These are phyloP conservation scores for Lecanosticta acicola DNA, from an alignment of 2,329 filamentous ascomycete species.

Conservation along the genomic window DNA sequence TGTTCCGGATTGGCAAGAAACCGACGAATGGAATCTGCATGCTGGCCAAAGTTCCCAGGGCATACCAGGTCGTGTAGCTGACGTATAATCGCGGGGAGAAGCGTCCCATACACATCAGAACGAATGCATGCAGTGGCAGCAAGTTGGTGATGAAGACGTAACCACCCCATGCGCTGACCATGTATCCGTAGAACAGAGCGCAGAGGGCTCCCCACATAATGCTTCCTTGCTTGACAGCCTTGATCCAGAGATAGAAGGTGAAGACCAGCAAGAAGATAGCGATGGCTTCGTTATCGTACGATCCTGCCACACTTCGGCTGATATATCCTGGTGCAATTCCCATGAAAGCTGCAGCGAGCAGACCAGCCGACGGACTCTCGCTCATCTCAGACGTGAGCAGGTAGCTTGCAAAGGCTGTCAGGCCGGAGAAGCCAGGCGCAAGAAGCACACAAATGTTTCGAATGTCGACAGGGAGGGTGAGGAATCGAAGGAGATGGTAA, in stretches of 20 bases:
- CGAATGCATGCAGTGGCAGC: constrained; percentile 87
- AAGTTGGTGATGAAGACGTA: constrained; percentile 99
- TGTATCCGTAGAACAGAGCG: constrained; percentile 97
- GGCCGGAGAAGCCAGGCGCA: constrained; percentile 85
- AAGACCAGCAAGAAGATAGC: constrained; percentile 98
- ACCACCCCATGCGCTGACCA: constrained; percentile 99
- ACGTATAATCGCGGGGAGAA: constrained; percentile 94
- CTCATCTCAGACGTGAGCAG: constrained; percentile 97
- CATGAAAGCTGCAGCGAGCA: constrained; percentile 93
- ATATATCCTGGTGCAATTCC: constrained; percentile 97
- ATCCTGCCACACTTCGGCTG: constrained; percentile 92
- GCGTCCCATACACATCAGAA: constrained; percentile 91
- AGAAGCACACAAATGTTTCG: constrained; percentile 97
- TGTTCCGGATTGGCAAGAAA: constrained; percentile 91
- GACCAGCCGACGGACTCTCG: constrained; percentile 85
- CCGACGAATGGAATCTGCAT: constrained; percentile 99
- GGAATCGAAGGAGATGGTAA: constrained; percentile 83
- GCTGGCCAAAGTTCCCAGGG: constrained; percentile 87
- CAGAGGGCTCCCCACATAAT: constrained; percentile 94
- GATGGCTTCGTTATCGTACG: constrained; percentile 99
- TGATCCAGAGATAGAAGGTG: constrained; percentile 99
- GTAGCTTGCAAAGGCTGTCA: constrained; percentile 89
- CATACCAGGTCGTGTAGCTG: constrained; percentile 97
- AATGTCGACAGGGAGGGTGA: constrained; percentile 93
- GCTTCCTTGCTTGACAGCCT: constrained; percentile 91